These are phyloP conservation scores for Ceratobasidium sp. DNA, from an alignment of 1,284 basidiomycete species.

Conservation along the genomic window DNA sequence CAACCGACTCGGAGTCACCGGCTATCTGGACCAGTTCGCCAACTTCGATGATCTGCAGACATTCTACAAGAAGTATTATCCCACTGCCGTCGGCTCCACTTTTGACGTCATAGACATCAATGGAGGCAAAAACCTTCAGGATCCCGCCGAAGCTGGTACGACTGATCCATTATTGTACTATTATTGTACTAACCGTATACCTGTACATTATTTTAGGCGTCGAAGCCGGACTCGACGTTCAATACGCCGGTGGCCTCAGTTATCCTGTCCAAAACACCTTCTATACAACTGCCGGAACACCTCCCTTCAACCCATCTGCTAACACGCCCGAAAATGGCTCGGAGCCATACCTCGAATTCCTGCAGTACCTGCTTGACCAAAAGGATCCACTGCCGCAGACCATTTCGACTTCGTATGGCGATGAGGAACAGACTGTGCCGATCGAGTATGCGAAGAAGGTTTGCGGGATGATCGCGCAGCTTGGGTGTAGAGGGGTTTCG, in stretches of 20 bases:
- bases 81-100: constrained; percentile 62
- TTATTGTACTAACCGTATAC: constrained; percentile 22
- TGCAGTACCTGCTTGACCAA: constrained; percentile 66
- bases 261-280: constrained; percentile 65
- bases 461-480: constrained; percentile 73
- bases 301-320: constrained; percentile 70
- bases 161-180: not conserved
- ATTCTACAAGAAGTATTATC: constrained; percentile 66
- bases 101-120: constrained; percentile 65
- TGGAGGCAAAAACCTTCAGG: constrained; percentile 56
- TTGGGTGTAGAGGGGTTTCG: constrained; percentile 75
- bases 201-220: constrained; percentile 56
- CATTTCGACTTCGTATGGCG: constrained; percentile 76
- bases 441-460: constrained; percentile 70
- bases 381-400: constrained; percentile 65
- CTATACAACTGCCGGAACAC: constrained; percentile 71
- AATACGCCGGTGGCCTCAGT: constrained; percentile 71
- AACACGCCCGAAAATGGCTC: constrained; percentile 63
- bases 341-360: constrained; percentile 77
- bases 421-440: constrained; percentile 78
- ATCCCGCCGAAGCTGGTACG: constrained; percentile 38
- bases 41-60: constrained; percentile 68
- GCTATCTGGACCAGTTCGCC: constrained; percentile 67
- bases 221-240: constrained; percentile 73
- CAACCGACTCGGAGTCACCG: constrained; percentile 59